These are phyloP conservation scores for Thalassia testudinum DNA, from an alignment of 116 monocot genomes.

Conservation along the genomic window DNA sequence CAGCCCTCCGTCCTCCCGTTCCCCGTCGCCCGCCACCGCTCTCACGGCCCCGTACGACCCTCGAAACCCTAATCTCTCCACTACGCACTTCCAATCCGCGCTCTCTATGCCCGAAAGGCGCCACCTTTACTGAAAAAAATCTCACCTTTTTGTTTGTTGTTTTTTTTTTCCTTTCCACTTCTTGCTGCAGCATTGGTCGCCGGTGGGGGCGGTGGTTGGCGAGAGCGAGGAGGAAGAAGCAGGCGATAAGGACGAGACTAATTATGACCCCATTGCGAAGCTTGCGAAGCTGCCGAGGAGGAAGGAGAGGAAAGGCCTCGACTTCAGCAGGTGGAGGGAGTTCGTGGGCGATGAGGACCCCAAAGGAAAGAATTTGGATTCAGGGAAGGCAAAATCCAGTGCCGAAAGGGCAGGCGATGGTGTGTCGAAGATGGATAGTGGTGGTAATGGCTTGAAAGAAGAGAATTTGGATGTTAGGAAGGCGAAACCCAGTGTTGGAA, in stretches of 20 bases:
- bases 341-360: slow-evolving; percentile 4
- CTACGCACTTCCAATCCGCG: no score
- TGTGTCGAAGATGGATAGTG: no score
- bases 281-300: slow-evolving; percentile 33
- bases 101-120: no score
- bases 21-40: slow-evolving; percentile 94
- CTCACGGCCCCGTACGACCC: slow-evolving; percentile 69
- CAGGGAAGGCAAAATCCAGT: neutral
- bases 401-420: no score
- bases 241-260: slow-evolving; percentile 25
- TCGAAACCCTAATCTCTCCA: neutral
- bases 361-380: neutral
- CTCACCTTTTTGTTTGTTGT: neutral
- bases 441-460: neutral
- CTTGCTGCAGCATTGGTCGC: slow-evolving; percentile 47
- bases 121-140: no score
- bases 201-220: slow-evolving; percentile 8
- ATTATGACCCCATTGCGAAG: slow-evolving; percentile 18
- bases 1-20: slow-evolving; percentile 70
- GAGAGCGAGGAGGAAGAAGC: slow-evolving; percentile 19
- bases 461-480: neutral
- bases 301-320: slow-evolving; percentile 54
- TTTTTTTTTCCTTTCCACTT: neutral
- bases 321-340: slow-evolving; percentile 63
- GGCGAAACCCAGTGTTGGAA: neutral